Evolutionary conservation across 257 asterid genomes (phyloP), one percentile per base, ranked within the genome.

Genomic region (Apocynum venetum): DNA sequence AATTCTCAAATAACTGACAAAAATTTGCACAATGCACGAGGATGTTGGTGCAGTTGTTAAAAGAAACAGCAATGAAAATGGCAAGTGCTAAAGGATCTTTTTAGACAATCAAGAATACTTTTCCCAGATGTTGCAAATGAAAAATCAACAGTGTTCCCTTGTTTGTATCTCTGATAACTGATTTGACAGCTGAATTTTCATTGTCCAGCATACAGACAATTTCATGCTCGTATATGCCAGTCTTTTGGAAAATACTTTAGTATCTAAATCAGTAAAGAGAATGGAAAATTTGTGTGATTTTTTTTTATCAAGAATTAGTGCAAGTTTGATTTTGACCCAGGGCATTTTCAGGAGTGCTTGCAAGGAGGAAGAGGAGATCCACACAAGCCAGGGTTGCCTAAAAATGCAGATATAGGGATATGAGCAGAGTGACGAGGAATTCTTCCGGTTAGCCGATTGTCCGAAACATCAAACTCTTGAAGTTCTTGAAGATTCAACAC

Each of bases 341-440:
- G 17, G 12, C 1, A 19, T 35, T 13, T 7, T 64, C 35, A 77
- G 38, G 63, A 65, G 78, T 72, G 84, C 68, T 83, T 87, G 78
- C 94, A 92, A 44, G 88, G 86, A 43, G 96, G 88, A 65, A 93
- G 91, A 71, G 98, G 98, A 74, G 81, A 65, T 57, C 98, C 98
- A 84, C 97, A 91, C 82, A 93, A 78, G 31, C 91, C 93, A 78
- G 76, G 63, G 81, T 93, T 93, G 40, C 87, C 86, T 38, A 35
- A 49, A 76, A 93, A 91, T 0, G 87, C 82, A 8, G 89, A 77
- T 8, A 61, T 83, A 2, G 97, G 89, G 17, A 93, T 78, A 13
- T 8, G 67, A 3, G 65, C 56, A 75, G 65, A 81, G 43, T 89
- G 94, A 0, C 86, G 78, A 70, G 98, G 98, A 51, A 93, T 91